Conservation (phyloP, 257 asterid species). For the Solanum verrucosum region DNA sequence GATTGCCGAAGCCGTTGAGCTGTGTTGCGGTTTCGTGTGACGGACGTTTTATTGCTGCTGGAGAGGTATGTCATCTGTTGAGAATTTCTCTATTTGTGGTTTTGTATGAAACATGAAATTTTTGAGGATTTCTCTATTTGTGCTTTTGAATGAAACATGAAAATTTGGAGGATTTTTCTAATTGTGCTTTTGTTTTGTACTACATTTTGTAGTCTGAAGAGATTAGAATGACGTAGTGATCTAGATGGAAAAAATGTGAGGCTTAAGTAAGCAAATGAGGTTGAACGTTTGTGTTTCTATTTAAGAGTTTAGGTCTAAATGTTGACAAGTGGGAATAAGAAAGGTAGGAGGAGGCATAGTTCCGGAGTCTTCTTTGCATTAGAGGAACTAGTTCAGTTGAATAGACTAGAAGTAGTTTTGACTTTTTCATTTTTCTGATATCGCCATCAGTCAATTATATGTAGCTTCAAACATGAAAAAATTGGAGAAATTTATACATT, state of each 20-base stretch:
- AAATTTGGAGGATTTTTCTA: not conserved
- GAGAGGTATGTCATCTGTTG: slow-evolving; percentile 34
- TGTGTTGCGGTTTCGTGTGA: slow-evolving; percentile 52
- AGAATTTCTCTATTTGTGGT: not conserved
- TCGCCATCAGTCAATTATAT: not conserved
- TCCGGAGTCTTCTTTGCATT: not conserved
- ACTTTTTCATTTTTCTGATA: not conserved
- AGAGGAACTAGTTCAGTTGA: not conserved
- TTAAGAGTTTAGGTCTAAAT: not conserved
- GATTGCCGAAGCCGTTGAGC: slow-evolving; percentile 47
- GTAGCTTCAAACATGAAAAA: not conserved
- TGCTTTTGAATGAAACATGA: not conserved
- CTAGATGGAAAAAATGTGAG: not conserved
- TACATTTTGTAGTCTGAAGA: not conserved
- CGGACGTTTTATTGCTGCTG: slow-evolving; percentile 47
- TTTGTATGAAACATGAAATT: not conserved
- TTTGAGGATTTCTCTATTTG: not conserved
- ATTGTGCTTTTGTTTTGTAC: not conserved
- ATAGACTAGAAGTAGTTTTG: not conserved
- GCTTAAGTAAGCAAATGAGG: not conserved
- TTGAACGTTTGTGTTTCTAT: not conserved
- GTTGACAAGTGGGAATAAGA: not conserved
- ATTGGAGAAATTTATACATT: not conserved
- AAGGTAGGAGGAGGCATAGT: not conserved
- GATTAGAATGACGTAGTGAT: not conserved